phyloP scores from a whole-genome alignment of 805 yeast genomes.

The Teunomyces kruisii region DNA sequence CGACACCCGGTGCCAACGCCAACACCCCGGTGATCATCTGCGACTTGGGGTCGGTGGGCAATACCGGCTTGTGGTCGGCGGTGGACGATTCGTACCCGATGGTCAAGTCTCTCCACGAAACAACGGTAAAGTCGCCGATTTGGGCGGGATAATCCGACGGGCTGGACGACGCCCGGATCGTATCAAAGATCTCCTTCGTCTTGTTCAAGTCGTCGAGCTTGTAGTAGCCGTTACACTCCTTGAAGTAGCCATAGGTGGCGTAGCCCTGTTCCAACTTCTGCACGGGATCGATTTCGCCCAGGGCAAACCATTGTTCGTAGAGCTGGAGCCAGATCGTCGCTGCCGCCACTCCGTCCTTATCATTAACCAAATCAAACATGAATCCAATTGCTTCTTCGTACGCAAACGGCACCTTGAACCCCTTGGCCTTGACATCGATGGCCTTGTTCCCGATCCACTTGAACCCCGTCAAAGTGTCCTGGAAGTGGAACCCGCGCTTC shows the following conservation, averaged over 20 bases:
- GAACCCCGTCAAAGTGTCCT: conserved; percentile 91
- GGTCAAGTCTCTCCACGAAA: conserved; percentile 81
- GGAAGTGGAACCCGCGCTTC: conserved; percentile 56
- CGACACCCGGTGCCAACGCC: conserved; percentile 13
- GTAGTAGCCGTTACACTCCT: conserved; percentile 87
- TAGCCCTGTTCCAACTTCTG: conserved; percentile 60
- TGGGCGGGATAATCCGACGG: conserved; percentile 41
- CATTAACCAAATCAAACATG: conserved; percentile 82
- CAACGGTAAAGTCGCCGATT: conserved; percentile 60
- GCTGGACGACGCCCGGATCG: conserved; percentile 39
- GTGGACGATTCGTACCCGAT: conserved; percentile 76
- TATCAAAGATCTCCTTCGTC: conserved; percentile 55
- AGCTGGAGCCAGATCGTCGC: conserved; percentile 73
- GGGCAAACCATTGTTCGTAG: conserved; percentile 50
- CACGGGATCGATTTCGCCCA: conserved; percentile 36
- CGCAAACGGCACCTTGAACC: conserved; percentile 78
- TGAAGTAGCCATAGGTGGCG: conserved; percentile 71
- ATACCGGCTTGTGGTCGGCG: conserved; percentile 50
- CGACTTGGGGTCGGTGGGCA: conserved; percentile 71
- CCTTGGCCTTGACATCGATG: conserved; percentile 62
- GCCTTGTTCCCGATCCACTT: conserved; percentile 97
- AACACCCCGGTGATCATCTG: conserved; percentile 83
- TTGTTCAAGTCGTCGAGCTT: conserved; percentile 52
- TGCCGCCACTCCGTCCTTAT: conserved; percentile 91
- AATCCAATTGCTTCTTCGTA: conserved; percentile 96